A percentile compares a stretch with the other conserved stretches of the same genome.
phyloP scores from a whole-genome alignment of 345 rosid species.

The Microcos paniculata region DNA sequence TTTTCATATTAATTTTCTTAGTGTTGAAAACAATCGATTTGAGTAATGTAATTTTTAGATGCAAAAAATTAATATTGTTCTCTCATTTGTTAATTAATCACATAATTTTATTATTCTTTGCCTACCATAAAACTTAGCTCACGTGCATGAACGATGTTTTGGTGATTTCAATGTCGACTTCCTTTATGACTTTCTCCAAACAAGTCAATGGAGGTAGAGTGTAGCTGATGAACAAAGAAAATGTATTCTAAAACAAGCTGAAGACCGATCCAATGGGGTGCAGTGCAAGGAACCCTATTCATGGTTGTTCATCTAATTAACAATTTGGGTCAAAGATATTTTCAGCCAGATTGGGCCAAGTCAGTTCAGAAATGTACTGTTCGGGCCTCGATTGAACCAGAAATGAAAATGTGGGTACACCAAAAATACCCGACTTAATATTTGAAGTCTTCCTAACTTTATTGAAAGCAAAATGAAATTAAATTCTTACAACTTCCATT shows the following conservation, averaged over 20 bases:
- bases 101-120: background rate
- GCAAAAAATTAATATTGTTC: background rate
- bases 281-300: background rate
- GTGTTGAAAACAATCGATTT: background rate
- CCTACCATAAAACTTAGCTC: background rate
- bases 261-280: too few species aligned
- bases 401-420: background rate
- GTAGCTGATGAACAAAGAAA: too few species aligned
- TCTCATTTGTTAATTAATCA: background rate
- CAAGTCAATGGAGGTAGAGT: too few species aligned
- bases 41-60: background rate
- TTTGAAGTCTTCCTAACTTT: too few species aligned
- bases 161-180: too few species aligned
- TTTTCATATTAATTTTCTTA: background rate
- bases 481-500: too few species aligned
- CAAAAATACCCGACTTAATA: background rate
- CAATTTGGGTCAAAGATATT: background rate
- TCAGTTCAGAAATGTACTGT: background rate
- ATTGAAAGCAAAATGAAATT: too few species aligned
- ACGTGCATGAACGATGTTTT: too few species aligned
- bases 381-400: background rate
- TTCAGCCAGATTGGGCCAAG: background rate
- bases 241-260: too few species aligned
- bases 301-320: background rate
- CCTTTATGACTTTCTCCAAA: too few species aligned